phyloP scores from a whole-genome alignment of 1,284 basidiomycete genomes.

The Heimioporus retisporus region DNA sequence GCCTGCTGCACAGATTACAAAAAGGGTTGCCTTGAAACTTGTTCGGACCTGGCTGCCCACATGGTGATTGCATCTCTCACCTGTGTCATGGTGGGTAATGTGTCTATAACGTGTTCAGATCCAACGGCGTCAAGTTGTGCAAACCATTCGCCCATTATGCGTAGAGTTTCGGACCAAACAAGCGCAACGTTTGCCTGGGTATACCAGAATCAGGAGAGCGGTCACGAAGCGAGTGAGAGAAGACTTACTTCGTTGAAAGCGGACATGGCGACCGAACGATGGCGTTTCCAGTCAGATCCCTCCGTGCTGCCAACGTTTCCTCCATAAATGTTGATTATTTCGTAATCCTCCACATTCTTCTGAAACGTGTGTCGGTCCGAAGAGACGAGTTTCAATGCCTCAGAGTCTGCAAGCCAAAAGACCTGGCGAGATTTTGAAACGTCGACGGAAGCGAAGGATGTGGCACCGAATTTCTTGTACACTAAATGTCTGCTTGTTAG shows the following conservation, averaged over 20 bases:
- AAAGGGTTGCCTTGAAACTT: slow-evolving; percentile 45
- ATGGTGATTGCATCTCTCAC: slow-evolving; percentile 21
- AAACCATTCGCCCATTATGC: slow-evolving; percentile 58
- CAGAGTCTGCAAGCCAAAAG: slow-evolving; percentile 55
- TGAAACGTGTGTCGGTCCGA: slow-evolving; percentile 45
- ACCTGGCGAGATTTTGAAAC: slow-evolving; percentile 38
- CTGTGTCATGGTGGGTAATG: slow-evolving; percentile 41
- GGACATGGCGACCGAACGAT: slow-evolving; percentile 36
- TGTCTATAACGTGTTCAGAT: slow-evolving; percentile 37
- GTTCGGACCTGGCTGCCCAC: not conserved
- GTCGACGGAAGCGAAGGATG: slow-evolving; percentile 46
- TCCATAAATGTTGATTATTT: slow-evolving; percentile 33
- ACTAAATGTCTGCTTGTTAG: slow-evolving; percentile 30
- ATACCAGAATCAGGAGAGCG: slow-evolving; percentile 1
- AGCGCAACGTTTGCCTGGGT: slow-evolving; percentile 54
- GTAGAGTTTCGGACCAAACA: slow-evolving; percentile 55
- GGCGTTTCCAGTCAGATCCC: slow-evolving; percentile 37
- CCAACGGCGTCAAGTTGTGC: slow-evolving; percentile 43
- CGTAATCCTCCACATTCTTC: slow-evolving; percentile 43
- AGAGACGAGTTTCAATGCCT: slow-evolving; percentile 48
- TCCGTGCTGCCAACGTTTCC: slow-evolving; percentile 31
- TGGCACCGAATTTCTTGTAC: slow-evolving; percentile 48
- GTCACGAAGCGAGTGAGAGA: not conserved
- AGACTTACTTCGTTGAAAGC: slow-evolving; percentile 38
- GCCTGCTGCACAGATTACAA: slow-evolving; percentile 53